These are phyloP conservation scores for Serendipita vermifera DNA, from an alignment of 768 basidiomycete genomes.

Conservation along the genomic window DNA sequence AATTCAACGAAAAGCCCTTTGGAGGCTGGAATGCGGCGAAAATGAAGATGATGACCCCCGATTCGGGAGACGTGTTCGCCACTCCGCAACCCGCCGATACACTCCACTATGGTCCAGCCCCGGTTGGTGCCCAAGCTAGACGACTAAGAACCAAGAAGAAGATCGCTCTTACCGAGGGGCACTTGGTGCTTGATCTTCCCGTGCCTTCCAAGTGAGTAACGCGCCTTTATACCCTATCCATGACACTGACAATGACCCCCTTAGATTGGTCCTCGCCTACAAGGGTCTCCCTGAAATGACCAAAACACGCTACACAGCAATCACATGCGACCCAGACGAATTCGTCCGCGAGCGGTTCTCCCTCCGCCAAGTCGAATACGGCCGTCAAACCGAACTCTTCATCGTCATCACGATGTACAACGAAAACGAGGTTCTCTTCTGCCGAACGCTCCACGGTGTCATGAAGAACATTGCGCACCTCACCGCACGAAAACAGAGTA, in stretches of 20 bases:
- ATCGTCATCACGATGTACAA: slow-evolving; percentile 97
- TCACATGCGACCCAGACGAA: slow-evolving; percentile 89
- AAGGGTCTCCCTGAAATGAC: slow-evolving; percentile 59
- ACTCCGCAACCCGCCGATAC: slow-evolving; percentile 25
- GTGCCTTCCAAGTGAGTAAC: slow-evolving; percentile 52
- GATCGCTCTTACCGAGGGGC: slow-evolving; percentile 74
- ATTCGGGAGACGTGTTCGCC: too few relatives aligned
- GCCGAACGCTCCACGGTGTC: slow-evolving; percentile 88
- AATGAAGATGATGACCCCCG: too few relatives aligned
- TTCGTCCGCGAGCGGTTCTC: slow-evolving; percentile 76
- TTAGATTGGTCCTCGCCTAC: slow-evolving; percentile 54
- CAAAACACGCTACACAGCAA: slow-evolving; percentile 62
- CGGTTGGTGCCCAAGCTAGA: slow-evolving; percentile 60
- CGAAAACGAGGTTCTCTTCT: slow-evolving; percentile 82
- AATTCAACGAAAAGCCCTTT: not conserved
- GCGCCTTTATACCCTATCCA: not conserved
- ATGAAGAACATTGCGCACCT: slow-evolving; percentile 88
- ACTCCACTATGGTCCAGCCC: slow-evolving; percentile 80
- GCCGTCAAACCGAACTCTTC: slow-evolving; percentile 77
- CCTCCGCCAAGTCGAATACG: slow-evolving; percentile 67
- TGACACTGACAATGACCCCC: not conserved
- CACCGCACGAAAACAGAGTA: slow-evolving; percentile 71
- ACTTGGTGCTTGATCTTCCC: slow-evolving; percentile 70
- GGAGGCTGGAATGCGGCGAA: not conserved
- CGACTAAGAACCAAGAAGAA: slow-evolving; percentile 64